Base-by-base conservation (phyloP, 192 early-diverging fungal genomes). In the Coemansia reversa region DNA sequence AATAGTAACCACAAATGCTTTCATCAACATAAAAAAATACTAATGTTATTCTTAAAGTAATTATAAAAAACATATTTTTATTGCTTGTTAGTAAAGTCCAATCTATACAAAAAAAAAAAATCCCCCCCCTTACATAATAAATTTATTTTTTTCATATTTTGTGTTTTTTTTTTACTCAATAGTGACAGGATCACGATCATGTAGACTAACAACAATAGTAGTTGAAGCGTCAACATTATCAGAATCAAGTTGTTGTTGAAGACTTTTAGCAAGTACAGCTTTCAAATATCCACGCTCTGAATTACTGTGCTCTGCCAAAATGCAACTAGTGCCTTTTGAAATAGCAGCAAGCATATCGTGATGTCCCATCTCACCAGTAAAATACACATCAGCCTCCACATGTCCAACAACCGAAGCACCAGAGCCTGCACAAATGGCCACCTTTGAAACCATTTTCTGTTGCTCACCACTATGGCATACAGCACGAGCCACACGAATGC, bases 341-440 rank as follows among this genome's bases (percentile, higher is more conserved):
- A 91, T 58, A 12, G 93, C 91, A 24, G 86, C 91, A n/a, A 98
- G 83, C 5, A 95, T 88, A 47, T 94, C 93, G 55, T 98, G 96
- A 66, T 98, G 96, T 14, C 88, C 88, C 89, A 98, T 93, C 84
- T 98, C 96, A 14, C 95, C 96, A 7, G 96, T 94, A 30, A 93
- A 86, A 65, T 87, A 93, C 25, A 98, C 64, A 72, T 96, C 94
- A 3, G 93, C 89, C 16, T 71, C 69, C 0, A 76, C 65, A 0
- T 80, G 72, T 12, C 65, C 66, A 14, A 94, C 69, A 7, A 94
- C 87, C 4, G 86, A 89, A 23, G 75, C 70, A 2, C 93, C 91
- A 2, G 94, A 94, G 12, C 96, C 96, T 7, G 94, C 94, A 83
- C 96, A 98, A 42, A 97, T 92, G 8, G 91, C 96, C 29, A 97